Percentiles rank a stretch among this genome's conserved stretches.
phyloP scores from a whole-genome alignment of 257 asterid species.

The Rauvolfia tetraphylla region DNA sequence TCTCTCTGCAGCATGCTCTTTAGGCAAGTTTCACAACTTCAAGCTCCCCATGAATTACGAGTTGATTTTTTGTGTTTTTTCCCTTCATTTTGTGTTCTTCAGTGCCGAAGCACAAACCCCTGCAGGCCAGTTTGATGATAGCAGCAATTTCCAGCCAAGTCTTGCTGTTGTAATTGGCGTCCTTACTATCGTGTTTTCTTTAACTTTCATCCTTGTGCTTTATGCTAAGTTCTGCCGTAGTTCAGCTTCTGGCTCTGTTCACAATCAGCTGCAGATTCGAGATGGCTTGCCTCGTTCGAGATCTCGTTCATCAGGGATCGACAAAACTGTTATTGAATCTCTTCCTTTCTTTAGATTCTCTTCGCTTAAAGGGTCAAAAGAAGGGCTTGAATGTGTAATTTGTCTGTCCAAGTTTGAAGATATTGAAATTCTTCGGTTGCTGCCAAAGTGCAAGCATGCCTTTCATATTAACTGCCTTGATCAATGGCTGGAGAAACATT shows the following conservation, averaged over 20 bases:
- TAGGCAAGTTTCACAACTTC: conserved; percentile 4
- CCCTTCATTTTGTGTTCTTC: conserved; percentile 26
- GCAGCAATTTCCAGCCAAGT: conserved; percentile 61
- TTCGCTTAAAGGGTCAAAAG: conserved; percentile 38
- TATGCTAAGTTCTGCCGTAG: conserved; percentile 76
- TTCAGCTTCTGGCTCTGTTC: conserved; percentile 16
- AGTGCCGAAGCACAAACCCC: conserved; percentile 29
- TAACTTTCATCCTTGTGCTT: conserved; percentile 64
- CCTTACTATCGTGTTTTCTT: conserved; percentile 54
- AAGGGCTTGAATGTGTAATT: conserved; percentile 68
- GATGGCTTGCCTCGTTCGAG: conserved; percentile 40
- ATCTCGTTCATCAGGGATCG: conserved; percentile 35
- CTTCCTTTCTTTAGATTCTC: conserved; percentile 59
- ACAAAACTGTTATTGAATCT: conserved; percentile 47
- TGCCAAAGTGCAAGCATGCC: conserved; percentile 62
- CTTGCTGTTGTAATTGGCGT: conserved; percentile 68
- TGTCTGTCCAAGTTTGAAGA: conserved; percentile 55
- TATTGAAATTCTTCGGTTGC: conserved; percentile 44
- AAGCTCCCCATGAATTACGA: conserved; percentile 18
- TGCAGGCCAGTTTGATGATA: conserved; percentile 10
- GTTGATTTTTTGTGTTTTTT: conserved; percentile 19
- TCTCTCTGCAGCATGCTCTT: conserved; percentile 5
- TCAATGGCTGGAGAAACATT: conserved; percentile 58
- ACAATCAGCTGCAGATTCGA: conserved; percentile 24
- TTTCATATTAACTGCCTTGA: conserved; percentile 63